These are phyloP conservation scores for Saccharum hybrid DNA, from an alignment of 202 grass and related monocot genomes.

Conservation along the genomic window DNA sequence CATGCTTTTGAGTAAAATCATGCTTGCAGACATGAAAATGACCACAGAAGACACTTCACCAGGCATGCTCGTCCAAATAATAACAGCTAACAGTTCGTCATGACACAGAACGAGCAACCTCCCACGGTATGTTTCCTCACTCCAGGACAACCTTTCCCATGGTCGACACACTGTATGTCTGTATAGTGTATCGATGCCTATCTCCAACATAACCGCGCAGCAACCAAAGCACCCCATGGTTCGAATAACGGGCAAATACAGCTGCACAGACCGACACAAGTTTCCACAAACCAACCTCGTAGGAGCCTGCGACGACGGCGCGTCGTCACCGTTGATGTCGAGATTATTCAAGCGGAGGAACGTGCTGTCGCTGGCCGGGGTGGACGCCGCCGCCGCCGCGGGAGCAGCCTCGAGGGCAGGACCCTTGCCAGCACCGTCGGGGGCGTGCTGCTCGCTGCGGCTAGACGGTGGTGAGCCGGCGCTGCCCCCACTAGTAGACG, in stretches of 20 bases:
- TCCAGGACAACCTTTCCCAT: not conserved
- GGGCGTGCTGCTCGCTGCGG: constrained; percentile 53
- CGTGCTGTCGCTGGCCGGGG: constrained; percentile 69
- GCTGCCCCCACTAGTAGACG: constrained; percentile 69
- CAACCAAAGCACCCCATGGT: not conserved
- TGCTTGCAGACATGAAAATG: constrained; percentile 8
- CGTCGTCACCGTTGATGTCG: constrained; percentile 85
- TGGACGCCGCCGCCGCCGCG: constrained; percentile 36
- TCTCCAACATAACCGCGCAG: not conserved
- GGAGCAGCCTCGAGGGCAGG: constrained; percentile 8
- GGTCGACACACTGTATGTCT: not conserved
- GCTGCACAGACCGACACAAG: not conserved
- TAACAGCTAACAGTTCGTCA: not conserved
- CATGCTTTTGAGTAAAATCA: constrained; percentile 15
- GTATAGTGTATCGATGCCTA: not conserved
- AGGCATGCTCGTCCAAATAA: not conserved
- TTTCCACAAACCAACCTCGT: constrained; percentile 53
- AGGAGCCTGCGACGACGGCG: constrained; percentile 66
- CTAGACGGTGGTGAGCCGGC: constrained; percentile 68
- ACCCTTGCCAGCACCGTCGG: constrained; percentile 18
- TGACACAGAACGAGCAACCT: not conserved
- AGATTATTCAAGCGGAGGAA: constrained; percentile 76
- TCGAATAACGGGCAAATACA: not conserved
- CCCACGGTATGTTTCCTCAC: not conserved
- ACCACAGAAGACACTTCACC: not conserved